phyloP scores from a whole-genome alignment of 164 flowering plant genomes.

The Vitis rupestris region DNA sequence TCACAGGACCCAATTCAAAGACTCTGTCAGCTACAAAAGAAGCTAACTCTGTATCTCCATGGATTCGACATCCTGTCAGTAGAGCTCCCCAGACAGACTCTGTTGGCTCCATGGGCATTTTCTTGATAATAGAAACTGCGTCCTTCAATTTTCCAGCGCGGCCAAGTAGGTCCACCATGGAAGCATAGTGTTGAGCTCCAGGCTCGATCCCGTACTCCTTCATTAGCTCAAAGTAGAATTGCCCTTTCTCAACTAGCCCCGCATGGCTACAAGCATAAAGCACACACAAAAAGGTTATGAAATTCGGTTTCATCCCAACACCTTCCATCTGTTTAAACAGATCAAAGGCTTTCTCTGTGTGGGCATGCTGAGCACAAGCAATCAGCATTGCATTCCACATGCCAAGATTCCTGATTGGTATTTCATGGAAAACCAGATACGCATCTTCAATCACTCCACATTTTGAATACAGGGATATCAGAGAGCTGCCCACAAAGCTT shows the following conservation, averaged over 20 bases:
- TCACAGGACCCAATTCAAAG: slow-evolving; percentile 53
- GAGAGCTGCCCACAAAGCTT: slow-evolving; percentile 74
- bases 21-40: slow-evolving; percentile 79
- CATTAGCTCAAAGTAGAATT: slow-evolving; percentile 66
- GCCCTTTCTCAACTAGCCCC: slow-evolving; percentile 77
- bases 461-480: slow-evolving; percentile 76
- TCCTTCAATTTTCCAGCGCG: slow-evolving; percentile 83
- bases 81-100: slow-evolving; percentile 92
- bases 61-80: slow-evolving; percentile 77
- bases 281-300: slow-evolving; percentile 74
- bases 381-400: slow-evolving; percentile 88
- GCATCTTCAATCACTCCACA: slow-evolving; percentile 73
- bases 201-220: slow-evolving; percentile 66
- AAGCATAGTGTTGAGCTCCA: slow-evolving; percentile 69
- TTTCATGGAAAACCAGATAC: slow-evolving; percentile 52
- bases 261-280: slow-evolving; percentile 88
- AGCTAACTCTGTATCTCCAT: slow-evolving; percentile 75
- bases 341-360: slow-evolving; percentile 46
- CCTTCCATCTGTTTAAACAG: slow-evolving; percentile 56
- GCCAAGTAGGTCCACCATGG: slow-evolving; percentile 77
- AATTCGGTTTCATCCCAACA: slow-evolving; percentile 64
- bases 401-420: slow-evolving; percentile 63
- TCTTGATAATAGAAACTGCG: slow-evolving; percentile 51
- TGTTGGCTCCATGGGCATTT: slow-evolving; percentile 80
- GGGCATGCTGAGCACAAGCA: slow-evolving; percentile 87